These are phyloP conservation scores for Colletotrichum brevisporum DNA, from an alignment of 2,329 filamentous ascomycete species.

Conservation along the genomic window DNA sequence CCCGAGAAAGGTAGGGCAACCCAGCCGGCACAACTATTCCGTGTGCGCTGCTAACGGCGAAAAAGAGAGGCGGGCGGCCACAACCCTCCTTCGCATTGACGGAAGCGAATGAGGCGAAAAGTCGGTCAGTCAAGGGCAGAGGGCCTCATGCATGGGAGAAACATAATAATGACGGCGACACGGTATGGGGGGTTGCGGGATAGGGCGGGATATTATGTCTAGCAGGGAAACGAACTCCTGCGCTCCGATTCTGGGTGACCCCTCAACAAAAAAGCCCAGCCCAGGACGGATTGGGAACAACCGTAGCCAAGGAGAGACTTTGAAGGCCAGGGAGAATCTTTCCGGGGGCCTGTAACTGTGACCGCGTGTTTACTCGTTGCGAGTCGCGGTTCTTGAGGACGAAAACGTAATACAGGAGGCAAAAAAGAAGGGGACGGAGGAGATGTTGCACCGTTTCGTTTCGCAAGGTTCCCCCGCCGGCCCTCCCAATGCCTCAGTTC, in stretches of 20 bases:
- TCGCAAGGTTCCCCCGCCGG: slow-evolving; percentile 17
- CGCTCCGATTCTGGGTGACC: background rate
- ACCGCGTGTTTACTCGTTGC: slow-evolving; percentile 34
- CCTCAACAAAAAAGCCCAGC: slow-evolving; percentile 27
- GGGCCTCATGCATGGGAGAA: slow-evolving; percentile 29
- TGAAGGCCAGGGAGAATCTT: background rate
- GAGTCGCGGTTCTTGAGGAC: background rate
- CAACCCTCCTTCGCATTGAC: background rate
- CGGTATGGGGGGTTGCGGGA: slow-evolving; percentile 18
- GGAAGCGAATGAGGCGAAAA: slow-evolving; percentile 16
- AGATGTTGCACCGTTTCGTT: slow-evolving; percentile 35
- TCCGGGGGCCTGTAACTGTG: slow-evolving; percentile 8
- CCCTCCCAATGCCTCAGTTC: background rate
- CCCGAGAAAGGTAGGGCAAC: slow-evolving; percentile 1
- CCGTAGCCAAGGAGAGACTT: background rate
- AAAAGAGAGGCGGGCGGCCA: background rate
- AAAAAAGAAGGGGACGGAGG: slow-evolving; percentile 20
- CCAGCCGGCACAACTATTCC: slow-evolving; percentile 8
- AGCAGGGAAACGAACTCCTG: slow-evolving; percentile 3
- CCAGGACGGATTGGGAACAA: slow-evolving; percentile 15
- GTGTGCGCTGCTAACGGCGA: background rate
- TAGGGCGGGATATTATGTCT: slow-evolving; percentile 18
- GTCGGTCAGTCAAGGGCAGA: slow-evolving; percentile 33
- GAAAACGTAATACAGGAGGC: background rate
- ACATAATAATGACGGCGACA: slow-evolving; percentile 34